phyloP scores from a whole-genome alignment of 1,139 yeast species.

The Blastobotrys aristatus region DNA sequence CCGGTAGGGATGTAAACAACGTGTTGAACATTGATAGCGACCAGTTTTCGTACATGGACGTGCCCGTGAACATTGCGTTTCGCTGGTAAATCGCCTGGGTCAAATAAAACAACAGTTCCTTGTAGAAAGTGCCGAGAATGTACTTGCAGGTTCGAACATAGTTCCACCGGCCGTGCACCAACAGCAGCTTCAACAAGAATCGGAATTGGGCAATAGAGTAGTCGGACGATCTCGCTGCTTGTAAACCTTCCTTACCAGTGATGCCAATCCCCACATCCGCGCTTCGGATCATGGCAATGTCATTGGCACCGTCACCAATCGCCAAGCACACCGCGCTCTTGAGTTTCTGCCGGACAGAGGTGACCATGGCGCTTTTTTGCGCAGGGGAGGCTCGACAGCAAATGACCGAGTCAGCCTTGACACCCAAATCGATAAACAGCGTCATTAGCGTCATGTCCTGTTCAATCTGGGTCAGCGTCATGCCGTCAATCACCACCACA shows the following conservation, averaged over 20 bases:
- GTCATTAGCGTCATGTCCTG: conserved; percentile 65
- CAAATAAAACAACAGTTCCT: conserved; percentile 82
- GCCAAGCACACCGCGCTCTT: conserved; percentile 78
- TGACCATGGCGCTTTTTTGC: conserved; percentile 88
- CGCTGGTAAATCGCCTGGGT: conserved; percentile 87
- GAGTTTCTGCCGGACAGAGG: conserved; percentile 62
- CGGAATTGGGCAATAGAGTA: conserved; percentile 94
- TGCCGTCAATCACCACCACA: conserved; percentile 91
- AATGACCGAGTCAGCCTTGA: conserved; percentile 83
- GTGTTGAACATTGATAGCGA: conserved; percentile 96
- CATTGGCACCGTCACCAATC: conserved; percentile 99
- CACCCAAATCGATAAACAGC: conserved; percentile 75
- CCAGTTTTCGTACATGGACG: conserved; percentile 93
- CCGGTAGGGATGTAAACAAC: conserved; percentile 88
- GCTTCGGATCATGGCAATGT: conserved; percentile 97
- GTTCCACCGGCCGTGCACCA: conserved; percentile 95
- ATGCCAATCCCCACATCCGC: conserved; percentile 98
- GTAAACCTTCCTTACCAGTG: conserved; percentile 94
- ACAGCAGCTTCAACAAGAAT: conserved; percentile 67
- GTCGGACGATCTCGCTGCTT: conserved; percentile 93
- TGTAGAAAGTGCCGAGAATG: conserved; percentile 90
- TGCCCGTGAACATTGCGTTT: conserved; percentile 84
- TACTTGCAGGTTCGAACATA: conserved; percentile 89
- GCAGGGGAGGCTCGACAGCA: conserved; percentile 97
- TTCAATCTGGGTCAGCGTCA: conserved; percentile 69